These are phyloP conservation scores for Pleurotus pulmonarius DNA, from an alignment of 768 basidiomycete species.

Conservation along the genomic window DNA sequence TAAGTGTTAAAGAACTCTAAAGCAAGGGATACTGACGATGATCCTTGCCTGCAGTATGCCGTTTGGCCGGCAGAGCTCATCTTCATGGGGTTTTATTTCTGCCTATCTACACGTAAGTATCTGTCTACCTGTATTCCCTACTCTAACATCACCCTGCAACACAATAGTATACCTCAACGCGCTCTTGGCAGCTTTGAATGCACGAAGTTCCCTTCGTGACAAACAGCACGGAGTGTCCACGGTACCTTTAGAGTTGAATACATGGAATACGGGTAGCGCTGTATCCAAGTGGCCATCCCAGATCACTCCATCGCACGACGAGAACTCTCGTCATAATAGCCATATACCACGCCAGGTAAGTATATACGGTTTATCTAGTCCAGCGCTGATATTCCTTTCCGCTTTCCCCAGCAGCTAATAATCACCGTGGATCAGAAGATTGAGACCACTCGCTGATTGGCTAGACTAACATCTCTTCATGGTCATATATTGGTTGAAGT, in stretches of 20 bases:
- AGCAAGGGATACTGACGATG: not conserved
- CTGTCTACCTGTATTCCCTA: not conserved
- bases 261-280: not conserved
- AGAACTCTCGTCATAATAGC: no score
- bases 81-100: constrained; percentile 43
- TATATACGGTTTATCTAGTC: no score
- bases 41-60: constrained; percentile 30
- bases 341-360: no score
- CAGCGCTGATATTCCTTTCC: no score
- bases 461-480: no score
- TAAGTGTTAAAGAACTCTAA: constrained; percentile 8
- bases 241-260: not conserved
- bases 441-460: no score
- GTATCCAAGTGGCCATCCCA: not conserved
- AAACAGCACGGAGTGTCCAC: not conserved
- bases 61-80: constrained; percentile 41
- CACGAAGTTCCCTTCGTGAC: constrained; percentile 9
- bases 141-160: not conserved
- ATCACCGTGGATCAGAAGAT: no score
- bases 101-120: constrained; percentile 39
- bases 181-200: constrained; percentile 25
- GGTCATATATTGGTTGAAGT: no score
- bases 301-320: no score
- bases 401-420: no score
- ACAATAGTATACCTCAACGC: constrained; percentile 35